A percentile compares a stretch with the other conserved stretches of the same genome.
phyloP scores from a whole-genome alignment of 345 rosid genomes.

The Laguncularia racemosa region DNA sequence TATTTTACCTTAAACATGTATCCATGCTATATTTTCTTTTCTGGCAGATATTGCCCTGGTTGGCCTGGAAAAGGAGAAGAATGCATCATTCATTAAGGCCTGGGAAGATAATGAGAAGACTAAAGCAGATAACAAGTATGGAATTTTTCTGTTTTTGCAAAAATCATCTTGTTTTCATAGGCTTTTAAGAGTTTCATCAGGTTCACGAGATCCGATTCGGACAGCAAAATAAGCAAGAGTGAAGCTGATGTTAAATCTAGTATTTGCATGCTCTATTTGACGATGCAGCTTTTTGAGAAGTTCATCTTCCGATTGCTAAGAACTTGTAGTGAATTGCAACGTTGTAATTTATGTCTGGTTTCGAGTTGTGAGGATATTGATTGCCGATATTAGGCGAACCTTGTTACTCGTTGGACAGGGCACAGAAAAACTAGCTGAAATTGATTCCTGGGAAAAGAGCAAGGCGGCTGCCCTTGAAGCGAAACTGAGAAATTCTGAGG shows the following conservation, averaged over 20 bases:
- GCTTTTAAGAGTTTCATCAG: too few species aligned
- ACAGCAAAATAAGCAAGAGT: too few species aligned
- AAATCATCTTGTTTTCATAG: too few species aligned
- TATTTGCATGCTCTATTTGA: too few species aligned
- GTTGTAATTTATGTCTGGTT: too few species aligned
- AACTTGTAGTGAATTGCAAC: too few species aligned
- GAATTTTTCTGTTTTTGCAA: too few species aligned
- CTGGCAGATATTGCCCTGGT: constrained; percentile 74
- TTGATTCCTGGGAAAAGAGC: constrained; percentile 78
- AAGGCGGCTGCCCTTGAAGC: constrained; percentile 79
- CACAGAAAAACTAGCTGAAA: constrained; percentile 63
- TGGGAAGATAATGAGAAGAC: constrained; percentile 91
- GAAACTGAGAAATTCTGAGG: constrained; percentile 70
- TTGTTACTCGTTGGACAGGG: constrained; percentile 32
- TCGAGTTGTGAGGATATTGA: not conserved
- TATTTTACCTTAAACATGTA: not conserved
- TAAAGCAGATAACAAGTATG: constrained; percentile 74
- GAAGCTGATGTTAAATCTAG: too few species aligned
- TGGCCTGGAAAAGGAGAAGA: constrained; percentile 65
- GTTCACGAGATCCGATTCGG: too few species aligned
- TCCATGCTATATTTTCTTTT: not conserved
- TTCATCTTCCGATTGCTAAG: too few species aligned
- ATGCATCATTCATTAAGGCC: constrained; percentile 58
- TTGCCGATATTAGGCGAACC: not conserved
- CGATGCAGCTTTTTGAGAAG: too few species aligned